phyloP scores from a whole-genome alignment of 2,329 filamentous ascomycete species.

The Fusarium pseudoanthophilum region DNA sequence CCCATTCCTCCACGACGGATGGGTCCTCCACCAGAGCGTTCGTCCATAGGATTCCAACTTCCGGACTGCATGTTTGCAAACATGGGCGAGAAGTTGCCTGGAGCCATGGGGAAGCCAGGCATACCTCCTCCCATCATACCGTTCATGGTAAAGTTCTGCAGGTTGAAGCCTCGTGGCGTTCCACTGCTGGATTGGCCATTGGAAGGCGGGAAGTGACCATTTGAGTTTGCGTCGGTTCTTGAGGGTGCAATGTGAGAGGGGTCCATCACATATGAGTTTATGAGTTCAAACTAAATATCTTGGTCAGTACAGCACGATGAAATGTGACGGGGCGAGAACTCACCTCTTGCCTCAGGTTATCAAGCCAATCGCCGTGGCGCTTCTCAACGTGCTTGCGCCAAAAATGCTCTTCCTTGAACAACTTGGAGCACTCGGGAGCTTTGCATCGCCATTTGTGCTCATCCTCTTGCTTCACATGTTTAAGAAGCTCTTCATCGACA shows the following conservation, averaged over 20 bases:
- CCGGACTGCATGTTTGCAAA: slow-evolving; percentile 63
- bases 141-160: slow-evolving; percentile 75
- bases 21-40: slow-evolving; percentile 74
- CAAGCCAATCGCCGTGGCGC: slow-evolving; percentile 88
- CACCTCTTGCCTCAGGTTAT: slow-evolving; percentile 84
- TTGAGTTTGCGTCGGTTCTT: slow-evolving; percentile 91
- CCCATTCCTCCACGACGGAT: slow-evolving; percentile 73
- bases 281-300: slow-evolving; percentile 75
- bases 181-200: slow-evolving; percentile 81
- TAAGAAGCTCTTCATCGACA: slow-evolving; percentile 83
- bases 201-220: slow-evolving; percentile 89
- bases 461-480: slow-evolving; percentile 96
- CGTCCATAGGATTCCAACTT: slow-evolving; percentile 63
- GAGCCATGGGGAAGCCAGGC: slow-evolving; percentile 66
- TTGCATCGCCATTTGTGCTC: slow-evolving; percentile 97
- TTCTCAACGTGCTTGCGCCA: slow-evolving; percentile 99
- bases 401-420: slow-evolving; percentile 97
- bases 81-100: slow-evolving; percentile 62
- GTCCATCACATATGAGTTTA: slow-evolving; percentile 95
- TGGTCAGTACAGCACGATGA: slow-evolving; percentile 20
- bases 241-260: slow-evolving; percentile 95
- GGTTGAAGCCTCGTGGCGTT: slow-evolving; percentile 91
- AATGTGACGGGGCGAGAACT: slow-evolving; percentile 49
- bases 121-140: slow-evolving; percentile 65
- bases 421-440: slow-evolving; percentile 92